Conservation (phyloP, 2,329 filamentous ascomycete species). For the Claviceps capensis region DNA sequence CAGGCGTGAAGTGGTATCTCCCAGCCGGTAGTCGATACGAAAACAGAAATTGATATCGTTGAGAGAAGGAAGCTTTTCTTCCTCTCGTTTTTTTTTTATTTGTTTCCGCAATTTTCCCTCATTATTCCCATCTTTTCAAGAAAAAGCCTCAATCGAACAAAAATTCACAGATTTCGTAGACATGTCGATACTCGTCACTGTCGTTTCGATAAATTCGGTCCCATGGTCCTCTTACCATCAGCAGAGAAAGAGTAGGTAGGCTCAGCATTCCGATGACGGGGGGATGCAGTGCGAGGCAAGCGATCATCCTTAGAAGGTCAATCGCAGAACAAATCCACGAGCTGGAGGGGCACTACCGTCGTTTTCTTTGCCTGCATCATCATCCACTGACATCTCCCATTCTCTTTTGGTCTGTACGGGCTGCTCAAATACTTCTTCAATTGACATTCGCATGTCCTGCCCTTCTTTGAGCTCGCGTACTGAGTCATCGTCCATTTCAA, state of each 20-base stretch:
- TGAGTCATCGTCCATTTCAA: slow-evolving; percentile 84
- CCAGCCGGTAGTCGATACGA: background rate
- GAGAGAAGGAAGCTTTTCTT: background rate
- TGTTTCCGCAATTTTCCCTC: background rate
- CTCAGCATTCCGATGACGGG: background rate
- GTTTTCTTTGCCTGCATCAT: slow-evolving; percentile 16
- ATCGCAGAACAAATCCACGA: slow-evolving; percentile 9
- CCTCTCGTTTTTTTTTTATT: background rate
- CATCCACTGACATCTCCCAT: slow-evolving; percentile 49
- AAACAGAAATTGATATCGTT: background rate
- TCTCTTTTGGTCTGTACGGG: slow-evolving; percentile 32
- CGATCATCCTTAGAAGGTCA: slow-evolving; percentile 6
- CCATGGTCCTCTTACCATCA: background rate
- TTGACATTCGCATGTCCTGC: slow-evolving; percentile 76
- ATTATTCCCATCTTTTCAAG: too few species aligned
- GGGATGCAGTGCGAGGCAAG: background rate
- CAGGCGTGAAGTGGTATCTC: slow-evolving; percentile 4
- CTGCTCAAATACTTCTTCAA: slow-evolving; percentile 31
- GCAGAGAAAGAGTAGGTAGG: background rate
- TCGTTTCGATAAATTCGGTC: background rate
- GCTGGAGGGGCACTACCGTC: slow-evolving; percentile 9
- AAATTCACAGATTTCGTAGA: background rate
- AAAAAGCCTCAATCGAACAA: background rate
- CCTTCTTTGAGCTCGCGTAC: slow-evolving; percentile 74
- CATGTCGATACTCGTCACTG: background rate